Conservation (phyloP, 371 early-diverging fungal genomes). For the Mucor ambiguus region DNA sequence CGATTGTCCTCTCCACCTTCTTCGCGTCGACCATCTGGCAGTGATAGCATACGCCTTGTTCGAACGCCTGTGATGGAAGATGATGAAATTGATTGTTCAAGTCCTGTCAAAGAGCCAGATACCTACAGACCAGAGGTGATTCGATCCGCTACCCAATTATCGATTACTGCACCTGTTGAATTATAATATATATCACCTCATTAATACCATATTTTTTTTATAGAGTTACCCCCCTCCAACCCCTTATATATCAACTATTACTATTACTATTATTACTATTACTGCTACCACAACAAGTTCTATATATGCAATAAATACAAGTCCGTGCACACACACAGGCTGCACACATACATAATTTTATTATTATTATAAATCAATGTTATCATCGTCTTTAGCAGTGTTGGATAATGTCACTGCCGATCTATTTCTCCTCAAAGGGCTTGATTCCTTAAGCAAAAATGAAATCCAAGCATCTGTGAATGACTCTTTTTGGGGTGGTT, state of each 20-base stretch:
- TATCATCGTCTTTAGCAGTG: slow-evolving; percentile 13
- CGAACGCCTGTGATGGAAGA: slow-evolving; percentile 34
- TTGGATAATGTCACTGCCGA: slow-evolving; percentile 22
- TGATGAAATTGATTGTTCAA: slow-evolving; percentile 35
- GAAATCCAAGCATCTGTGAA: slow-evolving; percentile 91
- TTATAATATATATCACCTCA: slow-evolving; percentile 8
- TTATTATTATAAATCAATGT: slow-evolving; percentile 18
- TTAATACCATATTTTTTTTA: slow-evolving; percentile 5
- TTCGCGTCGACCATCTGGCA: slow-evolving; percentile 29
- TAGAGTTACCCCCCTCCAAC: not conserved
- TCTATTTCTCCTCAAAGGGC: slow-evolving; percentile 29
- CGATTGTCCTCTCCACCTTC: slow-evolving; percentile 18
- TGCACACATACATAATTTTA: not conserved
- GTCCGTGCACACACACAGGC: not conserved
- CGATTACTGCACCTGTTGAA: slow-evolving; percentile 42
- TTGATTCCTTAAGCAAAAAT: slow-evolving; percentile 75
- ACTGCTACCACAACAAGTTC: not conserved
- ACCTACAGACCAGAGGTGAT: slow-evolving; percentile 47
- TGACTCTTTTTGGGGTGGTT: slow-evolving; percentile 57
- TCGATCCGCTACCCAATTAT: slow-evolving; percentile 48
- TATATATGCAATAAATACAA: not conserved
- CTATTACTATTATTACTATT: not conserved
- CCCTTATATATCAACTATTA: not conserved
- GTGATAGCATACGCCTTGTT: slow-evolving; percentile 37
- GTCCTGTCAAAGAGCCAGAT: slow-evolving; percentile 50